These are phyloP conservation scores for Polytrichum commune DNA, from an alignment of 225 moss, liverwort and hornwort species.

Conservation along the genomic window DNA sequence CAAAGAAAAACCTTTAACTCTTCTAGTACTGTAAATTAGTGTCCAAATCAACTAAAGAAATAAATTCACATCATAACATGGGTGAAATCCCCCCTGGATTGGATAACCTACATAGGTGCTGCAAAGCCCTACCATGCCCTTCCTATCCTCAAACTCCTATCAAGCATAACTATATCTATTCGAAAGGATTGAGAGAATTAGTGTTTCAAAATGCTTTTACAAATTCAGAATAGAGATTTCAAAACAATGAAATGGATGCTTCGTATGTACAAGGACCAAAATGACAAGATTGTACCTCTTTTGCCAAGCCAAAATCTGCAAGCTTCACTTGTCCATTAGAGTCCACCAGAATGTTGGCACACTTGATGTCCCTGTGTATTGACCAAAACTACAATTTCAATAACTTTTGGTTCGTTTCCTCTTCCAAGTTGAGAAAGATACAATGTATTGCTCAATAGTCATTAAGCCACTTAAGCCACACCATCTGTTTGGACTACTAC, in stretches of 20 bases:
- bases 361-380: constrained; percentile 74
- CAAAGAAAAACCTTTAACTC: neutral
- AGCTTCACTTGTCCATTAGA: constrained; percentile 91
- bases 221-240: neutral
- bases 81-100: too few species aligned
- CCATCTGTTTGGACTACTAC: too few species aligned
- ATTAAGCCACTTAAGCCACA: too few species aligned
- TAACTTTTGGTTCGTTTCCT: too few species aligned
- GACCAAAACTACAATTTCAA: too few species aligned
- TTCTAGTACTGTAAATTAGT: neutral
- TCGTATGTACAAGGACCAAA: too few species aligned
- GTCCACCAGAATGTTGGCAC: constrained; percentile 91
- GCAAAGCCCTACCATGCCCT: too few species aligned
- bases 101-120: too few species aligned
- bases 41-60: neutral
- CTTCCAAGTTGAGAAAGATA: neutral
- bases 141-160: too few species aligned
- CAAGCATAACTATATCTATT: too few species aligned
- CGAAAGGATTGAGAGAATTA: neutral
- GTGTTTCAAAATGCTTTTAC: neutral
- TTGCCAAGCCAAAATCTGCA: constrained; percentile 90
- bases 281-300: constrained; percentile 45
- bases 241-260: neutral
- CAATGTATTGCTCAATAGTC: too few species aligned
- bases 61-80: too few species aligned